Conservation (phyloP, 352 stramenopile species). For the Globisporangium lucens region DNA sequence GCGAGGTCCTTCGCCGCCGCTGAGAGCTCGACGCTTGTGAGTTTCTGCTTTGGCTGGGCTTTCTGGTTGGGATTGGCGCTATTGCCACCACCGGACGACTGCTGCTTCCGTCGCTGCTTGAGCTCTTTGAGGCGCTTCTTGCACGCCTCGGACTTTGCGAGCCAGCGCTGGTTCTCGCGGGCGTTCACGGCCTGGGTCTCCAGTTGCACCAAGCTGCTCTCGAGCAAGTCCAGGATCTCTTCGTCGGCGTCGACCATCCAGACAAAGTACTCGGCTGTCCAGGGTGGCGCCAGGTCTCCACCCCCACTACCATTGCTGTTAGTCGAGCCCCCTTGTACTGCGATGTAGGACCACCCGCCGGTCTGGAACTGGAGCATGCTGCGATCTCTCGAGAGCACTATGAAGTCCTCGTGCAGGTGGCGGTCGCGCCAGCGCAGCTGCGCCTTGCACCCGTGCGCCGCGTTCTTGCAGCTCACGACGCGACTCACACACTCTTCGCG, state of each 20-base stretch:
- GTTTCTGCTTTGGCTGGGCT: slow-evolving; percentile 12
- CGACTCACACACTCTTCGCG: slow-evolving; percentile 54
- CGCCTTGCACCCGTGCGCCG: slow-evolving; percentile 53
- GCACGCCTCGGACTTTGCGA: slow-evolving; percentile 37
- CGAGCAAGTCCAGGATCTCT: slow-evolving; percentile 52
- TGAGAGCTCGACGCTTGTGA: slow-evolving; percentile 24
- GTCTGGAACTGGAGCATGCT: slow-evolving; percentile 53
- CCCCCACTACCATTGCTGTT: background rate
- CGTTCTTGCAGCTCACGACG: slow-evolving; percentile 68
- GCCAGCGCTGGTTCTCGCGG: slow-evolving; percentile 38
- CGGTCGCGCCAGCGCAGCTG: slow-evolving; percentile 62
- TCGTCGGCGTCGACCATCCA: slow-evolving; percentile 49
- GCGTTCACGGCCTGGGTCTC: slow-evolving; percentile 35
- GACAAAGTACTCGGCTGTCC: slow-evolving; percentile 68
- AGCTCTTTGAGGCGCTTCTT: slow-evolving; percentile 53
- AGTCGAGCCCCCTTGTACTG: slow-evolving; percentile 20
- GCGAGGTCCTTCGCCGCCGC: slow-evolving; percentile 43
- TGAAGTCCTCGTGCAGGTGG: slow-evolving; percentile 65
- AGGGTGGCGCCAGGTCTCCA: slow-evolving; percentile 51
- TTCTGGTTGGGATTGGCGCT: background rate
- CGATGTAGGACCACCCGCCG: slow-evolving; percentile 43
- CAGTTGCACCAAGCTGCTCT: slow-evolving; percentile 31
- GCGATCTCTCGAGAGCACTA: slow-evolving; percentile 36
- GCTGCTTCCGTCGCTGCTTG: slow-evolving; percentile 36
- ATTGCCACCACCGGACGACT: background rate